Conservation (phyloP, 179 eudicot genomes). For the Actinidia chinensis region DNA sequence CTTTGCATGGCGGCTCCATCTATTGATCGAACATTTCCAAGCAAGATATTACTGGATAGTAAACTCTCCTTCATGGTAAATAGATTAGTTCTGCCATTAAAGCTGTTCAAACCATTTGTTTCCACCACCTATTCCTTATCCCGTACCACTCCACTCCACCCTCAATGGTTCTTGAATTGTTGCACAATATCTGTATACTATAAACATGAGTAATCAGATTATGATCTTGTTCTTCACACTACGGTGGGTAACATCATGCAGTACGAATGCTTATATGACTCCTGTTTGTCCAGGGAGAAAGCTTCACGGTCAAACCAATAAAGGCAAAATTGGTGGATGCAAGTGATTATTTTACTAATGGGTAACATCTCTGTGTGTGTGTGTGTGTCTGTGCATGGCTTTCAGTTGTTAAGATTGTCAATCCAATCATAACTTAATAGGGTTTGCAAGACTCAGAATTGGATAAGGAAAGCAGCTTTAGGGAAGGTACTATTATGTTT, state of each 20-base stretch:
- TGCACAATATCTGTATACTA: too few relatives aligned
- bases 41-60: too few relatives aligned
- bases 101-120: too few relatives aligned
- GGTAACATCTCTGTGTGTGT: constrained; percentile 25
- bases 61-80: too few relatives aligned
- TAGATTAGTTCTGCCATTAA: too few relatives aligned
- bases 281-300: constrained; percentile 40
- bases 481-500: constrained; percentile 46
- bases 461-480: constrained; percentile 21
- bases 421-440: constrained; percentile 16
- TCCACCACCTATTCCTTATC: too few relatives aligned
- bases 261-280: not conserved
- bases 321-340: constrained; percentile 28
- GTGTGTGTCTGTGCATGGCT: not conserved
- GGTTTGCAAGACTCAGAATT: constrained; percentile 25
- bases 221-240: too few relatives aligned
- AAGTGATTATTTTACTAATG: constrained; percentile 19
- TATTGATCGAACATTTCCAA: too few relatives aligned
- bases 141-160: too few relatives aligned
- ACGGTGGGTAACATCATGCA: not conserved
- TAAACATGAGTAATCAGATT: too few relatives aligned
- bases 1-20: too few relatives aligned
- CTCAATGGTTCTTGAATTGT: too few relatives aligned
- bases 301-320: constrained; percentile 31
- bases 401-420: not conserved